phyloP scores from a whole-genome alignment of 352 stramenopile genomes.

The Pythium guiyangense region DNA sequence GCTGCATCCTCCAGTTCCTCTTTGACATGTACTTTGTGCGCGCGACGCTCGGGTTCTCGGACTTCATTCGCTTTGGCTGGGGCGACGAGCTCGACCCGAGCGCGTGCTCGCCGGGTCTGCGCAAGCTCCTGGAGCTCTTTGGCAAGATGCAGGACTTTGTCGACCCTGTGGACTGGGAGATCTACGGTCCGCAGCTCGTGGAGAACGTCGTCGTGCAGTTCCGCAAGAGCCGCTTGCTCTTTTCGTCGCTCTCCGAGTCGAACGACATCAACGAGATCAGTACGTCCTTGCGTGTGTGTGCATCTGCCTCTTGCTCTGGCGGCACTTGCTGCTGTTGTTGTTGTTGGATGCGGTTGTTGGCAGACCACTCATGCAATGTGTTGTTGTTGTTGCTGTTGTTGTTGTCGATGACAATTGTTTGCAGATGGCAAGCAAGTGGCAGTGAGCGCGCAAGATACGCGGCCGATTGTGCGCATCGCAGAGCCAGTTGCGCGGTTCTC shows the following conservation, averaged over 20 bases:
- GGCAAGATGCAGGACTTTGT: constrained; percentile 80
- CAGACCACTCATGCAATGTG: background rate
- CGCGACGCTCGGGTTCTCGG: constrained; percentile 74
- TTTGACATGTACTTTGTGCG: constrained; percentile 90
- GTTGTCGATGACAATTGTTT: constrained; percentile 4
- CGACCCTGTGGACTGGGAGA: constrained; percentile 87
- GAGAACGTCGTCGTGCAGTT: constrained; percentile 87
- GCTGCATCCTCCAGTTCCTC: constrained; percentile 79
- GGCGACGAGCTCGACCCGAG: constrained; percentile 68
- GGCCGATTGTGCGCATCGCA: constrained; percentile 59
- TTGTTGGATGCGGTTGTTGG: no score
- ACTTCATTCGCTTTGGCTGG: constrained; percentile 88
- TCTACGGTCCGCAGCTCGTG: constrained; percentile 81
- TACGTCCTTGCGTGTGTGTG: constrained; percentile 33
- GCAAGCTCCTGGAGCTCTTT: constrained; percentile 59
- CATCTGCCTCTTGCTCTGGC: background rate
- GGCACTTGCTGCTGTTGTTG: background rate
- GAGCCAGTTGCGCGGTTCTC: constrained; percentile 80
- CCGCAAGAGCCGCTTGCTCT: constrained; percentile 78
- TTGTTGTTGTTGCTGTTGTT: constrained; percentile 9
- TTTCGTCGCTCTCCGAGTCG: constrained; percentile 77
- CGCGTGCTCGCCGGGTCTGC: constrained; percentile 45
- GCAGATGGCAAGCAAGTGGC: constrained; percentile 75
- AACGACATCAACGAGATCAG: constrained; percentile 85
- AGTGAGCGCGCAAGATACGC: constrained; percentile 59